These are phyloP conservation scores for Durusdinium trenchii DNA, from an alignment of 73 alveolate species.

Conservation along the genomic window DNA sequence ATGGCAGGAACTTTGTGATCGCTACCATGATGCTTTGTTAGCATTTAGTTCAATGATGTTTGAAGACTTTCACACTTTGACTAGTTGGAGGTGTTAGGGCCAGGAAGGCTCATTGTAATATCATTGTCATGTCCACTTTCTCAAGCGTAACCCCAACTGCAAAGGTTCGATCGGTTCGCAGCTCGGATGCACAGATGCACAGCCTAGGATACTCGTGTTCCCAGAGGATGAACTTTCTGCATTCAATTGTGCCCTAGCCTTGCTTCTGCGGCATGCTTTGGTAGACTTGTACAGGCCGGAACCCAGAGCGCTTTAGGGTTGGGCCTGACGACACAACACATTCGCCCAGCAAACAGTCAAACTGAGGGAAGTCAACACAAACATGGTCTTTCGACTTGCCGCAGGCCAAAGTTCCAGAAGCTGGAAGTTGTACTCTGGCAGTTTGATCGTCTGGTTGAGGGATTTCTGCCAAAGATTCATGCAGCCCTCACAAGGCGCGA, in stretches of 20 bases:
- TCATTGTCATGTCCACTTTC: too few relatives aligned
- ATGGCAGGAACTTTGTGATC: constrained; percentile 55
- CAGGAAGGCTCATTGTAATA: neutral
- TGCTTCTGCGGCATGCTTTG: constrained; percentile 84
- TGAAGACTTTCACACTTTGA: too few relatives aligned
- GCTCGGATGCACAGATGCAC: too few relatives aligned
- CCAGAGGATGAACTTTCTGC: constrained; percentile 88
- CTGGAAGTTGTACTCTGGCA: constrained; percentile 82
- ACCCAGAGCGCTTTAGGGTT: neutral
- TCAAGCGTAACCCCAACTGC: too few relatives aligned
- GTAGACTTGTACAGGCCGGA: constrained; percentile 93
- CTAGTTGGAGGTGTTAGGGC: too few relatives aligned
- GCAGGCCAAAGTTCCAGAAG: constrained; percentile 95
- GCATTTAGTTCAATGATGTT: too few relatives aligned
- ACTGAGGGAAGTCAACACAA: neutral
- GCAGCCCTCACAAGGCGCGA: constrained; percentile 93
- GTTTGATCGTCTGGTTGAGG: constrained; percentile 95
- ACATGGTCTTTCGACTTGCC: neutral
- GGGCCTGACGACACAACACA: too few relatives aligned
- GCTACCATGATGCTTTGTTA: constrained; percentile 39
- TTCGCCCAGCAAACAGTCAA: too few relatives aligned
- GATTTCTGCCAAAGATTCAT: constrained; percentile 95
- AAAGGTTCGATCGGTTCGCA: too few relatives aligned
- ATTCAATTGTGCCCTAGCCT: constrained; percentile 75
- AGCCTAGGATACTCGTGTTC: constrained; percentile 64